Evolutionary conservation across 768 basidiomycete species (phyloP).

Genomic region (Macrolepiota albuminosa): DNA sequence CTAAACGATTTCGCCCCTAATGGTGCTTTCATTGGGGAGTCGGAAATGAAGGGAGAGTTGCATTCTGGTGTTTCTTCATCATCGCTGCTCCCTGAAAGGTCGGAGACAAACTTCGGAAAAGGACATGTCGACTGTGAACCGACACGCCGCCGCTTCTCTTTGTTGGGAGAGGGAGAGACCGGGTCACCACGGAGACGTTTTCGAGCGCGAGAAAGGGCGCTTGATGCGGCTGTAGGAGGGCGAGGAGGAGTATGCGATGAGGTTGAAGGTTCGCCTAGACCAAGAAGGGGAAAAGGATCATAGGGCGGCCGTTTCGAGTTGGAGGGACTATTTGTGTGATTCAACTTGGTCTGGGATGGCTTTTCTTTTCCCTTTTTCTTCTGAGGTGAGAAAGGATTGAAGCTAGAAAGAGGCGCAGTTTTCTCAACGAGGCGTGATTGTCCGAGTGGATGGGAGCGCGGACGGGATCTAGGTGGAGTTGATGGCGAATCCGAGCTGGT

Average conservation of each 20-base stretch:
- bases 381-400: conserved; percentile 77
- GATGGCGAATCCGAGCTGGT: conserved; percentile 27
- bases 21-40: conserved; percentile 67
- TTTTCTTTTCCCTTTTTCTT: conserved; percentile 56
- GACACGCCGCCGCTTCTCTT: conserved; percentile 66
- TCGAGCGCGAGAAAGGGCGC: conserved; percentile 62
- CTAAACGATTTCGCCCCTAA: conserved; percentile 59
- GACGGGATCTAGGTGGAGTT: conserved; percentile 30
- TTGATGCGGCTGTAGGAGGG: conserved; percentile 27
- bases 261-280: conserved; percentile 15
- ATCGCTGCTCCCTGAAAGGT: conserved; percentile 24
- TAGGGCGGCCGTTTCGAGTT: conserved; percentile 33
- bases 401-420: conserved; percentile 48
- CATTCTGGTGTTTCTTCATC: conserved; percentile 33
- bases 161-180: conserved; percentile 78
- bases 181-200: conserved; percentile 81
- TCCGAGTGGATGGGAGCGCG: conserved; percentile 28
- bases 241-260: conserved; percentile 18
- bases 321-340: conserved; percentile 44
- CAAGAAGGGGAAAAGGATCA: conserved; percentile 33
- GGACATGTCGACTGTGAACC: conserved; percentile 34
- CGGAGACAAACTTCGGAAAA: conserved; percentile 28
- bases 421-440: conserved; percentile 48
- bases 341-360: conserved; percentile 19
- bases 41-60: conserved; percentile 53